Evolutionary conservation across 805 yeast species (phyloP), one percentile per base, ranked within the genome.

Genomic region (Ogataea polymorpha): DNA sequence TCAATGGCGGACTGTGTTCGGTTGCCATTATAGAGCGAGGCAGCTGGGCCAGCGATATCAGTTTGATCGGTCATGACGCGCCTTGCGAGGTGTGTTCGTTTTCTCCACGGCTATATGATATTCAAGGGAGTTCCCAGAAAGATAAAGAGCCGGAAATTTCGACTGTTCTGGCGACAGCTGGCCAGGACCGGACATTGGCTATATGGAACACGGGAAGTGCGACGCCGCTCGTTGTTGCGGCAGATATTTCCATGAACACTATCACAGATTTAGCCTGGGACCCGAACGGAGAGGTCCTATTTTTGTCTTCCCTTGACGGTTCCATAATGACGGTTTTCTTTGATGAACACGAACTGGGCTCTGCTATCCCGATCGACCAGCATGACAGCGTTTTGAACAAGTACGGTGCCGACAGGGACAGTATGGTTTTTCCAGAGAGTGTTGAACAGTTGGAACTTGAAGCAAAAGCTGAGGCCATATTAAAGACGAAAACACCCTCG

Each of bases 181-280:
- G 98, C 9, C 98, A 91, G 63, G 99, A 91, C 62, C 80, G 86
- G 54, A 76, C 89, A 1, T 63, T 93, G 27, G 95, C 89, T 0
- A 69, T 91, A 5, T 91, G 99, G 99, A 81, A 80, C 54, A 91
- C 96, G 0, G 64, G 76, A 2, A 72, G 72, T 38, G 75, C 89
- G 4, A 71, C 86, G 36, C 98, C 99, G 1, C 62, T 93, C 35
- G 73, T 86, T 10, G 86, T 89, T 6, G 86, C 90, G 1, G 77
- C 77, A 29, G 95, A 90, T 48, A 73, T 91, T 12, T 75, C 84
- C 3, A 68, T 71, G 27, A 87, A 85, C 50, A 75, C 96, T 0
- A 82, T 93, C 23, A 88, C 96, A 0, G 99, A 91, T 61, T 66
- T 91, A 35, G 74, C 86, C 23, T 91, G 99, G 99, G 72, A 84